Evolutionary conservation across 192 early-diverging fungal genomes (phyloP), one percentile per base, ranked within the genome.

Genomic region (Geosiphon pyriformis): DNA sequence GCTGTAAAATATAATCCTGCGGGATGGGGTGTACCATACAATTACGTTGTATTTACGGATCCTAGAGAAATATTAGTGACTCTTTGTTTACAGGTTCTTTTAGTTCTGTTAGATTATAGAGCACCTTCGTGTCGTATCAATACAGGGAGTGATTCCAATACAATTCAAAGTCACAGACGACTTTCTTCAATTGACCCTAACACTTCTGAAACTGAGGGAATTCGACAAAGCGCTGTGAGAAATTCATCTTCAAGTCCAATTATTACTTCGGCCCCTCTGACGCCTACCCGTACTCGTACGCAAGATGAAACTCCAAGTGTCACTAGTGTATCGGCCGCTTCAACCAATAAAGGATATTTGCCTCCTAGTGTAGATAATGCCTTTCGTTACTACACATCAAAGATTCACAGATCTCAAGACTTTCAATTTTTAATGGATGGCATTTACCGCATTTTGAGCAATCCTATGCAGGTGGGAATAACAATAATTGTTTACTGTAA

Each of bases 1-100:
- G 84, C 85, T 1, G 72, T 88, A 4, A 86, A 86, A 42, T 92
- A 94, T 70, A 88, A 93, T 68, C 88, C 90, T 4, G 78, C 88
- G 12, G 92, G 93, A 27, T 95, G 92, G 92, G 87, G 83, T 3
- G 77, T 92, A 11, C 93, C 93, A 35, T 96, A 95, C 74, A 92
- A 93, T 66, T 90, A 93, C 72, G 77, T 92, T 4, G 54, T 93
- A 35, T 83, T 88, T 49, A 78, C 81, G 10, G 88, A 94, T 66
- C 78, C 87, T 0, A 72, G 80, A 15, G 93, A 96, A 61, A 78
- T 84, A 23, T 78, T 93, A 3, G 87, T 90, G 11, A 76, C 86
- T n/a, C 58, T 88, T 22, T 85, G 84, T 47, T 66, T 92, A 33
- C 92, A 92, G 50, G 73, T 74, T 0, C 70, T 92, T 1, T 72